Evolutionary conservation across 192 early-diverging fungal genomes (phyloP), one percentile per base, ranked within the genome.

Genomic region (Coemansia aciculifera): DNA sequence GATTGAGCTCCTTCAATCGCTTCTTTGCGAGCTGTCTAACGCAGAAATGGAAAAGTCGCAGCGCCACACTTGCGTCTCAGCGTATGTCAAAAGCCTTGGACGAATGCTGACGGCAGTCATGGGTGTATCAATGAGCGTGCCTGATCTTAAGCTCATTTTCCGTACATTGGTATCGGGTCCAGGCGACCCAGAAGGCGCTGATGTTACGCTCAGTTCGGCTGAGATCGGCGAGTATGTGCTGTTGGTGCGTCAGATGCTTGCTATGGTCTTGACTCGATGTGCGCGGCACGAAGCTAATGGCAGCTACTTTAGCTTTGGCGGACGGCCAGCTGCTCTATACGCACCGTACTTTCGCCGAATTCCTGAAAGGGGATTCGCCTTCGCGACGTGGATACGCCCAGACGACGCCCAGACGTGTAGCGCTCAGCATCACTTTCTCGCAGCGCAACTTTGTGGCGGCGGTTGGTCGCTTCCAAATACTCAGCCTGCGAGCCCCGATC

Each of bases 281-380:
- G 72, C 72, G 17, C 62, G 62, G 8, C 27, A 24, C 3, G 54
- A 59, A 9, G 43, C 52, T 1, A 68, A 64, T 8, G 64, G 32
- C 19, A 67, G 64, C 36, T 71, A 69, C 48, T 78, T 78, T 66
- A 67, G 56, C 67, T 79, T 79, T 71, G 68, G 29, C n/a, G 64
- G 71, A 21, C 12, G 51, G 23, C 32, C 59, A 1, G 67, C 59
- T 7, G 51, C 64, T 8, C 31, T 79, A 11, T 34, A 40, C 15
- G 36, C 60, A 15, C 60, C 72, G 27, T 46, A 67, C 24, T 73
- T 73, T 40, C 59, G 64, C n/a, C 71, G 72, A 5, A 56, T 79
- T 34, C 60, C 77, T 0, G 77, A 79, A 60, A 62, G 56, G 11
- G 77, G 77, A 3, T 73, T 79, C 38, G 70, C 77, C 10, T 73